Percentiles rank a stretch among this genome's conserved stretches.
phyloP scores from a whole-genome alignment of 179 eudicot species.

The Patellifolia procumbens region DNA sequence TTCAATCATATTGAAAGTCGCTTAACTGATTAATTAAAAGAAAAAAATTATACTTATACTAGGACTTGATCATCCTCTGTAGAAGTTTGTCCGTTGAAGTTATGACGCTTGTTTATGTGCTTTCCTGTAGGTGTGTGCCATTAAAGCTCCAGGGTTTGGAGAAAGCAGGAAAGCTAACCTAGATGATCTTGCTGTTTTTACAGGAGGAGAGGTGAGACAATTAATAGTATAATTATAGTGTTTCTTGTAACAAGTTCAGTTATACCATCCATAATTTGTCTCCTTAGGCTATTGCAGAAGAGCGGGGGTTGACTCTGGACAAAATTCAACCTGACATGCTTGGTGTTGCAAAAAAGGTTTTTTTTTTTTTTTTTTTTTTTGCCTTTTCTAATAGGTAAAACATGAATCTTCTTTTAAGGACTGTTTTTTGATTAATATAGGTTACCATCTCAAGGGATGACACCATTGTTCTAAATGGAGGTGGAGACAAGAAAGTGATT shows the following conservation, averaged over 20 bases:
- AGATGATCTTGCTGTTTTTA: conserved; percentile 83
- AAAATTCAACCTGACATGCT: conserved; percentile 75
- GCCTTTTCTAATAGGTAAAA: too few relatives aligned
- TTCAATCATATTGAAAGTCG: background rate
- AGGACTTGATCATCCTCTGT: background rate
- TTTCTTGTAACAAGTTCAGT: conserved; percentile 3
- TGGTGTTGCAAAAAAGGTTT: conserved; percentile 89
- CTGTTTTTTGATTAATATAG: conserved; percentile 42
- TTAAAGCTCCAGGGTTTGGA: conserved; percentile 98
- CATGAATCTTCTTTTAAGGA: conserved; percentile 6
- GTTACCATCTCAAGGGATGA: conserved; percentile 86
- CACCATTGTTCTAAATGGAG: conserved; percentile 79
- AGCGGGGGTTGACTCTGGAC: conserved; percentile 66
- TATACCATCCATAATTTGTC: conserved; percentile 19
- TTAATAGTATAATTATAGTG: background rate
- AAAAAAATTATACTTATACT: background rate
- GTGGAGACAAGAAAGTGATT: conserved; percentile 81
- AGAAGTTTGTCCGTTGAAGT: background rate
- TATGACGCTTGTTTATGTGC: conserved; percentile 13
- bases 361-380: conserved; percentile 15
- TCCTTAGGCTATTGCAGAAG: conserved; percentile 74
- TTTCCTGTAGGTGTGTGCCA: conserved; percentile 82
- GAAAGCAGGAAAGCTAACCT: conserved; percentile 87
- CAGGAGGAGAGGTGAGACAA: conserved; percentile 88
- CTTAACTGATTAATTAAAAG: background rate